Evolutionary conservation across 106 monocot genomes (phyloP).

Genomic region (Allium fistulosum): DNA sequence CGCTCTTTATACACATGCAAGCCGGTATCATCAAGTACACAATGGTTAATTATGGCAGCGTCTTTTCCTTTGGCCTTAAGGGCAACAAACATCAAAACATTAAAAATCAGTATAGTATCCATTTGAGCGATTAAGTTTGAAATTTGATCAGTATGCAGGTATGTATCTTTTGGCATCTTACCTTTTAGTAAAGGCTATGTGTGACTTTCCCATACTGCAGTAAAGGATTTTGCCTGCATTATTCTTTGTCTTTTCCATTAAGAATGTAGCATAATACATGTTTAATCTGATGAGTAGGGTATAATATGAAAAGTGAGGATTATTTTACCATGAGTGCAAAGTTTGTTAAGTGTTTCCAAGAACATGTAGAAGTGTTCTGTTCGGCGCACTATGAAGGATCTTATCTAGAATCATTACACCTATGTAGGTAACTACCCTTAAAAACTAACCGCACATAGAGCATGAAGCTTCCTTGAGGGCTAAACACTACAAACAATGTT

Average conservation of each 20-base stretch:
- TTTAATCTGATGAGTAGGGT: neutral
- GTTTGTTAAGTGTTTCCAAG: neutral
- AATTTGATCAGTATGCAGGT: neutral
- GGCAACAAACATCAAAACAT: neutral
- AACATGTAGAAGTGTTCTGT: neutral
- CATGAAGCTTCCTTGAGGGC: neutral
- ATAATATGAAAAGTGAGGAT: neutral
- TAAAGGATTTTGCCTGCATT: neutral
- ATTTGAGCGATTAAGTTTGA: neutral
- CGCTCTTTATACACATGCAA: constrained; percentile 10
- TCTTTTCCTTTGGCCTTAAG: neutral
- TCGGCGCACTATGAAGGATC: constrained; percentile 2
- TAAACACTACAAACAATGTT: constrained; percentile 1
- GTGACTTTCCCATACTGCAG: neutral
- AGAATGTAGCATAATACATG: constrained; percentile 1
- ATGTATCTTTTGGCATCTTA: constrained; percentile 1
- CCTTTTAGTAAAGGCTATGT: constrained; percentile 8
- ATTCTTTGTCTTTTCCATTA: constrained; percentile 3
- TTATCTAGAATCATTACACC: neutral
- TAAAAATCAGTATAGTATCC: constrained; percentile 3
- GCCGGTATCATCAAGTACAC: constrained; percentile 9
- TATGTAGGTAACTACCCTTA: neutral
- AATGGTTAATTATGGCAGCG: neutral
- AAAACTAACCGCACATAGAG: neutral
- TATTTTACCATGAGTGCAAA: neutral